Percentiles rank a stretch among this genome's conserved stretches.
Conservation (phyloP, 176 grass and related monocot genomes). For the Zizania latifolia region DNA sequence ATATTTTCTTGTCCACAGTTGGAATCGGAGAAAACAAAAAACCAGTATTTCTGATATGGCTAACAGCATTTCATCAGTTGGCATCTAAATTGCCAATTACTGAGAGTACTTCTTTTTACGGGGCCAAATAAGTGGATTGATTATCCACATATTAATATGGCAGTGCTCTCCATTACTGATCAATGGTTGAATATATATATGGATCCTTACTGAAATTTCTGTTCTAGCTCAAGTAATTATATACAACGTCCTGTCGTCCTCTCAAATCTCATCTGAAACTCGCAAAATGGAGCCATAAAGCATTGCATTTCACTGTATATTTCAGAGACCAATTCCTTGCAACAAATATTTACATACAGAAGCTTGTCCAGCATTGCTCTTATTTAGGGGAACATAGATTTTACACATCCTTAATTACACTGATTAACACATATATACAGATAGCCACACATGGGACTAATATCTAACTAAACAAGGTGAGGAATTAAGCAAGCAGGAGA, state of each 20-base stretch:
- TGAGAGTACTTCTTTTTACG: too few species aligned
- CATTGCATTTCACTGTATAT: neutral
- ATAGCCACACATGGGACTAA: neutral
- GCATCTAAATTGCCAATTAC: neutral
- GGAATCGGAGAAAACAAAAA: neutral
- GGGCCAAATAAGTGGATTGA: neutral
- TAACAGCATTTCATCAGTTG: neutral
- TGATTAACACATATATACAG: neutral
- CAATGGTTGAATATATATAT: too few species aligned
- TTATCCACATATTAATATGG: neutral
- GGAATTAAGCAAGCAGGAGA: neutral
- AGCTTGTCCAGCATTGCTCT: neutral
- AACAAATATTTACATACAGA: neutral
- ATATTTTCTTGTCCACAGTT: neutral
- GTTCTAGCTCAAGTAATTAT: neutral
- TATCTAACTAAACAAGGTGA: neutral
- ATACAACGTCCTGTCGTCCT: neutral
- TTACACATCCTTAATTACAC: slow-evolving; percentile 18
- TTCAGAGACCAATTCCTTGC: neutral
- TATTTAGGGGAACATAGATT: slow-evolving; percentile 16
- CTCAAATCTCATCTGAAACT: neutral
- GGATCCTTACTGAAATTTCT: neutral
- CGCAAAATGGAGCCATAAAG: too few species aligned
- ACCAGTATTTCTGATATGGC: neutral
- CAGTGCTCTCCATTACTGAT: neutral